A percentile compares a stretch with the other conserved stretches of the same genome.
phyloP scores from a whole-genome alignment of 208 protist genomes.

The Tritrichomonas foetus region DNA sequence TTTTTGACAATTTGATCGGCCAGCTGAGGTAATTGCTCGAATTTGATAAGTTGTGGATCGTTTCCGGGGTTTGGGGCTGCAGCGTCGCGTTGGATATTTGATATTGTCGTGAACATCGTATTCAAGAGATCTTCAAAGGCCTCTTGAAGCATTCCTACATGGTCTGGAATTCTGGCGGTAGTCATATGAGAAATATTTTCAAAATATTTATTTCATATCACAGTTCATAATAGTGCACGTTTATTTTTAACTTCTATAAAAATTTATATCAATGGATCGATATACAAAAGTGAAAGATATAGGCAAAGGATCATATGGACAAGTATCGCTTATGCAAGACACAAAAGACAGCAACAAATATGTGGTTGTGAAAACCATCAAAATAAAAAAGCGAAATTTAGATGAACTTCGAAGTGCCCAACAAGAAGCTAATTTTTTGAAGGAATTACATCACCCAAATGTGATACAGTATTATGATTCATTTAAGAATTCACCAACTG shows the following conservation, averaged over 20 bases:
- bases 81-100: not conserved
- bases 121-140: not conserved
- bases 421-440: not conserved
- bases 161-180: not conserved
- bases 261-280: not conserved
- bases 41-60: slow-evolving; percentile 3
- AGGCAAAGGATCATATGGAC: not conserved
- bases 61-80: not conserved
- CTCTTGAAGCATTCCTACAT: slow-evolving; percentile 29
- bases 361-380: not conserved
- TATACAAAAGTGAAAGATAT: not conserved
- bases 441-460: not conserved
- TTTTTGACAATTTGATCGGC: slow-evolving; percentile 9
- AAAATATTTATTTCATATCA: no score
- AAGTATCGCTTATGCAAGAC: not conserved
- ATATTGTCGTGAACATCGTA: not conserved
- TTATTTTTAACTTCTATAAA: no score
- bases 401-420: not conserved
- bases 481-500: not conserved
- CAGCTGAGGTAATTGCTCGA: not conserved
- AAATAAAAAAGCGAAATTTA: not conserved
- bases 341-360: not conserved
- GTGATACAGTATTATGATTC: not conserved
- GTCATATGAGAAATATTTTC: no score
- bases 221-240: no score